A percentile compares a stretch with the other conserved stretches of the same genome.
phyloP scores from a whole-genome alignment of 2,329 filamentous ascomycete species.

The Botrytis byssoidea region DNA sequence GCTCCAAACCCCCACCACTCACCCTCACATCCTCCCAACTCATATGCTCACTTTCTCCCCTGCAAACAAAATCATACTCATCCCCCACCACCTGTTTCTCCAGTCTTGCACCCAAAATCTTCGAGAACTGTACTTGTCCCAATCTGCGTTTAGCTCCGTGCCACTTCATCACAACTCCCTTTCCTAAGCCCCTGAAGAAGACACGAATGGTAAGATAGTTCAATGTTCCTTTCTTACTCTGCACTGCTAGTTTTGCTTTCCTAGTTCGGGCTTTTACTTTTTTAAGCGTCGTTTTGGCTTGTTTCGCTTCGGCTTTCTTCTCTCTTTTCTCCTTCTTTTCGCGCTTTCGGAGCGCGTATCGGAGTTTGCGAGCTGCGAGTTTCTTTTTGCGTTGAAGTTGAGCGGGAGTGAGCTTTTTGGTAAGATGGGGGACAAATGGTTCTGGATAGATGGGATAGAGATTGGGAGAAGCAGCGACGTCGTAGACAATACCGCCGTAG shows the following conservation, averaged over 20 bases:
- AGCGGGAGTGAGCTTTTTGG: not conserved
- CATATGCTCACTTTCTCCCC: not conserved
- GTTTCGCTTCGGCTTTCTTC: not conserved
- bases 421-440: not conserved
- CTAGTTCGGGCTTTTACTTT: not conserved
- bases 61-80: slow-evolving; percentile 3
- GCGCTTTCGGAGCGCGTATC: not conserved
- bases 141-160: not conserved
- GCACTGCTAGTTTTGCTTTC: not conserved
- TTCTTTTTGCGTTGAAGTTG: not conserved
- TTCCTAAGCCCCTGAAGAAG: not conserved
- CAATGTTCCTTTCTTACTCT: not conserved
- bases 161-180: not conserved
- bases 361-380: not conserved
- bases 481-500: slow-evolving; percentile 5
- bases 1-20: not conserved
- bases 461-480: not conserved
- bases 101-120: not conserved
- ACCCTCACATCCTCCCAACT: not conserved
- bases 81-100: too few relatives aligned
- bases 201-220: not conserved
- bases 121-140: not conserved
- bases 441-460: not conserved
- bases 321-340: not conserved
- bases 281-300: not conserved